Conservation (phyloP, 257 asterid species). For the Nicotiana paniculata region DNA sequence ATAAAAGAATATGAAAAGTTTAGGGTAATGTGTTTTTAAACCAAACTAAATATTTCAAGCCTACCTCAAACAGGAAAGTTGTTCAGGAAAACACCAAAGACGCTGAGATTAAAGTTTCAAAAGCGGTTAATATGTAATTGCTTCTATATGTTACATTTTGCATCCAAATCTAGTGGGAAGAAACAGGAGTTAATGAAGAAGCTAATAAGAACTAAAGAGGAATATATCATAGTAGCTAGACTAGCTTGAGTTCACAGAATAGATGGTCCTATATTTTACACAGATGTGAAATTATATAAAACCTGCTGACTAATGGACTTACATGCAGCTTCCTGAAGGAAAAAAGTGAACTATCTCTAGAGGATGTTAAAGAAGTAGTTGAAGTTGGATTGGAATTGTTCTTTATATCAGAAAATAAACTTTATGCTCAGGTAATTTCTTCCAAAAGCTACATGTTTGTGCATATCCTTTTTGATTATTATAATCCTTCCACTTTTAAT, state of each 20-base stretch:
- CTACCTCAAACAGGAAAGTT: background rate
- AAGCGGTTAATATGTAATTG: background rate
- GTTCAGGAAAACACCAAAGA: background rate
- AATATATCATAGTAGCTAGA: too few relatives aligned
- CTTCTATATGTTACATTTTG: background rate
- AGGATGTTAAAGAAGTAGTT: constrained; percentile 63
- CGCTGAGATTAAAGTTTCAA: background rate
- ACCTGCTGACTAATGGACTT: background rate
- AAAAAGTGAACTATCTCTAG: constrained; percentile 69
- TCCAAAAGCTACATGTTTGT: too few relatives aligned
- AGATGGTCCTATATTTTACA: too few relatives aligned
- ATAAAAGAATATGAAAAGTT: background rate
- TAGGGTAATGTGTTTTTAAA: background rate
- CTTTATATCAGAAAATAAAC: constrained; percentile 59
- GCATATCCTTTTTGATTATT: too few relatives aligned
- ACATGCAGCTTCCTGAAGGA: constrained; percentile 76
- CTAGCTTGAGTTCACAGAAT: too few relatives aligned
- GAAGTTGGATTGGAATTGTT: constrained; percentile 73
- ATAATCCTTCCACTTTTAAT: too few relatives aligned
- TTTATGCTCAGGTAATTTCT: constrained; percentile 25
- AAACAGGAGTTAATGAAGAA: too few relatives aligned
- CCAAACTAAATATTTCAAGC: background rate
- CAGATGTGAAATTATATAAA: background rate
- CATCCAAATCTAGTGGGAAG: too few relatives aligned
- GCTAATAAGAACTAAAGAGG: too few relatives aligned